Evolutionary conservation across 106 monocot genomes (phyloP).

Genomic region (Posidonia australis): DNA sequence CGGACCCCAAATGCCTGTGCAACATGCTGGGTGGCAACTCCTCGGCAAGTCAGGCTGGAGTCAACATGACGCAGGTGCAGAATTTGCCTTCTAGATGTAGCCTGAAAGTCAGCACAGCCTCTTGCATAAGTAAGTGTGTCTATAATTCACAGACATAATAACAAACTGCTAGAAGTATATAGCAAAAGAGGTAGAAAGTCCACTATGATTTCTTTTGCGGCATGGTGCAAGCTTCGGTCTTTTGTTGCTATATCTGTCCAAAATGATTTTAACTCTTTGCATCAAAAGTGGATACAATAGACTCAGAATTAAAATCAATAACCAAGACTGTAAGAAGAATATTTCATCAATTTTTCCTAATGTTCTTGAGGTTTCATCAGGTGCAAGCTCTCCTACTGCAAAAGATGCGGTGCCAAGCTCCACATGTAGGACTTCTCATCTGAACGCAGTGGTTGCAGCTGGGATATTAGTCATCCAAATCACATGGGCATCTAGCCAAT

Average conservation of each 20-base stretch:
- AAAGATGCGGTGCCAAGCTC: neutral
- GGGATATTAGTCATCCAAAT: too few species aligned
- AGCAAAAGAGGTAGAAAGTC: too few species aligned
- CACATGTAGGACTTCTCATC: neutral
- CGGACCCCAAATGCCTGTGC: constrained; percentile 41
- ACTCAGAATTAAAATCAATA: too few species aligned
- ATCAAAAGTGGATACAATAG: neutral
- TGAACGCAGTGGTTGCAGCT: neutral
- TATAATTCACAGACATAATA: neutral
- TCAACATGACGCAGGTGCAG: constrained; percentile 31
- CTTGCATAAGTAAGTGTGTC: constrained; percentile 25
- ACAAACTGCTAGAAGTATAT: neutral
- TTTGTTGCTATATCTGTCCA: neutral
- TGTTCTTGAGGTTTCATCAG: neutral
- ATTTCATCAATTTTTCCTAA: neutral
- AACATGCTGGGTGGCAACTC: constrained; percentile 27
- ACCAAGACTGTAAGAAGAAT: neutral
- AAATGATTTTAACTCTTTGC: neutral
- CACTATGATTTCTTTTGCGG: too few species aligned
- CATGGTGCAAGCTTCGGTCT: too few species aligned
- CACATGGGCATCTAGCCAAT: too few species aligned
- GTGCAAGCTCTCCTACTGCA: neutral
- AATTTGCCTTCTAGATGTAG: constrained; percentile 31
- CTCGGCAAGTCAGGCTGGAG: constrained; percentile 20
- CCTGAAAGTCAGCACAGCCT: constrained; percentile 21